A percentile compares a stretch with the other conserved stretches of the same genome.
These are phyloP conservation scores for Boletus semigastroideus DNA, from an alignment of 1,284 basidiomycete genomes.

Conservation along the genomic window DNA sequence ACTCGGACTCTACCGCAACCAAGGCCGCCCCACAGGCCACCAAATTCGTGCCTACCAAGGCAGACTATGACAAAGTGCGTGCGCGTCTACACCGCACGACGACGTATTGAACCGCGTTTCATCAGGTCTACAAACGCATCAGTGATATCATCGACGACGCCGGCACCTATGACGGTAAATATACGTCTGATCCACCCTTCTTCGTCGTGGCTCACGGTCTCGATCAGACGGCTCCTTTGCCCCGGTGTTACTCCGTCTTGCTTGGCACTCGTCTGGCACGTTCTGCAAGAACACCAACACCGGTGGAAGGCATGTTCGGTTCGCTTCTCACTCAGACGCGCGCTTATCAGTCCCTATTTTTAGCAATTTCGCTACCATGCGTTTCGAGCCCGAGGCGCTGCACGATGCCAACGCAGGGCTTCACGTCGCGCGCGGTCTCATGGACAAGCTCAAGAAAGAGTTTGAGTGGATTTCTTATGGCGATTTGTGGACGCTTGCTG, in stretches of 20 bases:
- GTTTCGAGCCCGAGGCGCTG: constrained; percentile 81
- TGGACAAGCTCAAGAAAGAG: constrained; percentile 87
- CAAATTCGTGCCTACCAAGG: constrained; percentile 68
- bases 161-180: constrained; percentile 75
- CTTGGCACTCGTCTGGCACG: constrained; percentile 92
- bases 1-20: constrained; percentile 47
- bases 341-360: constrained; percentile 1
- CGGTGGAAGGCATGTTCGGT: constrained; percentile 71
- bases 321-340: background rate
- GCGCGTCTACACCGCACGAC: background rate
- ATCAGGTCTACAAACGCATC: constrained; percentile 84
- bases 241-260: constrained; percentile 89
- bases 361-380: constrained; percentile 95
- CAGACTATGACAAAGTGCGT: constrained; percentile 84
- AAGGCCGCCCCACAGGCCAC: constrained; percentile 64
- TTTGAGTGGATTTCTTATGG: constrained; percentile 93
- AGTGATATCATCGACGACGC: constrained; percentile 76
- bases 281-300: constrained; percentile 86
- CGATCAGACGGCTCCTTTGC: constrained; percentile 86
- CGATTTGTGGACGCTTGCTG: constrained; percentile 91
- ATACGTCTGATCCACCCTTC: constrained; percentile 2
- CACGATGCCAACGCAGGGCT: constrained; percentile 92
- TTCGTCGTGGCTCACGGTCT: background rate
- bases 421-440: constrained; percentile 75
- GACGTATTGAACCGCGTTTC: background rate